A percentile compares a stretch with the other conserved stretches of the same genome.
phyloP scores from a whole-genome alignment of 805 yeast genomes.

The Scheffersomyces spartinae region DNA sequence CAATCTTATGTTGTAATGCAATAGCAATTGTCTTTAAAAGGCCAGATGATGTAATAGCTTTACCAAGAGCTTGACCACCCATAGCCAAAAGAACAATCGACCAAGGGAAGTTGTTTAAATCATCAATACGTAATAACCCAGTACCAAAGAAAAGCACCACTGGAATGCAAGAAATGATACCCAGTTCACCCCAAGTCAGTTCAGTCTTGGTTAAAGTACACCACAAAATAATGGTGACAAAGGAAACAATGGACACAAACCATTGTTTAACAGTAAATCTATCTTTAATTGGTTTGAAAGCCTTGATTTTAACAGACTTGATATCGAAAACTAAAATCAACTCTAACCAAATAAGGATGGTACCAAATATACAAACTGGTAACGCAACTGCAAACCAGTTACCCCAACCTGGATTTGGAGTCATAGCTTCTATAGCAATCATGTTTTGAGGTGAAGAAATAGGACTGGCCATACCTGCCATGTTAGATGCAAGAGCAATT shows the following conservation, averaged over 20 bases:
- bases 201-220: conserved; percentile 33
- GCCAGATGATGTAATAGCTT: conserved; percentile 39
- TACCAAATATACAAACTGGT: conserved; percentile 32
- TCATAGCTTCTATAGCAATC: conserved; percentile 41
- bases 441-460: conserved; percentile 46
- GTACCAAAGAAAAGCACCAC: conserved; percentile 38
- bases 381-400: conserved; percentile 43
- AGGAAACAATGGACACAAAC: conserved; percentile 28
- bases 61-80: conserved; percentile 46
- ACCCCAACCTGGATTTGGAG: conserved; percentile 45
- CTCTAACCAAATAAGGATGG: conserved; percentile 34
- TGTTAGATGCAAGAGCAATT: conserved; percentile 39
- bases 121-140: conserved; percentile 35
- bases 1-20: conserved; percentile 30
- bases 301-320: conserved; percentile 33
- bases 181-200: conserved; percentile 35
- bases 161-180: conserved; percentile 37
- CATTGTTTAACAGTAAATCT: conserved; percentile 33
- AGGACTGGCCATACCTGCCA: conserved; percentile 47
- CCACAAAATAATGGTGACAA: conserved; percentile 37
- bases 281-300: conserved; percentile 35
- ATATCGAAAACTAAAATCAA: conserved; percentile 44
- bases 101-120: conserved; percentile 43
- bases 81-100: conserved; percentile 41
- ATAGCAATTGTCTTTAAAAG: conserved; percentile 34